These are phyloP conservation scores for Cercospora brassicicola DNA, from an alignment of 2,329 filamentous ascomycete genomes.

Conservation along the genomic window DNA sequence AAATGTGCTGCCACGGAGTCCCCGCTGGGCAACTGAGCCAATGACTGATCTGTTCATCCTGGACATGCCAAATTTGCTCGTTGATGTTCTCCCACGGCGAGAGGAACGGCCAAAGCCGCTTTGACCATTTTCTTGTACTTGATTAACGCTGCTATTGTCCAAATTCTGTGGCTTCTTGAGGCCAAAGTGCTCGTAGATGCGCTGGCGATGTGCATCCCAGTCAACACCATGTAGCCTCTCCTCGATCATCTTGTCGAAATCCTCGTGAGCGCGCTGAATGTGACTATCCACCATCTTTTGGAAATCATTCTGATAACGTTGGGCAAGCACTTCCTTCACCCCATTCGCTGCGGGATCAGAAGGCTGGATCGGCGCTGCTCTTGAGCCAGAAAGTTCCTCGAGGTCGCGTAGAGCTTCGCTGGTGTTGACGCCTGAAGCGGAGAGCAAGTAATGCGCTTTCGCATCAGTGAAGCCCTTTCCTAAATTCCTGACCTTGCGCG, in stretches of 20 bases:
- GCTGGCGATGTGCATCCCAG: slow-evolving; percentile 89
- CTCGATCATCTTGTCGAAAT: slow-evolving; percentile 92
- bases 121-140: slow-evolving; percentile 25
- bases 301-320: slow-evolving; percentile 60
- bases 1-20: slow-evolving; percentile 37
- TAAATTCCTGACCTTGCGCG: slow-evolving; percentile 71
- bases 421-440: slow-evolving; percentile 89
- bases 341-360: slow-evolving; percentile 19
- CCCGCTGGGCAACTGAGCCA: slow-evolving; percentile 67
- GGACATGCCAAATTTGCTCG: slow-evolving; percentile 65
- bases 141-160: slow-evolving; percentile 38
- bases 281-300: slow-evolving; percentile 47
- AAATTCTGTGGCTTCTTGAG: slow-evolving; percentile 55
- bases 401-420: slow-evolving; percentile 83
- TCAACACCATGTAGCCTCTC: slow-evolving; percentile 86
- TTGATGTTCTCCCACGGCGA: slow-evolving; percentile 44
- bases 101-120: slow-evolving; percentile 56
- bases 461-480: slow-evolving; percentile 60
- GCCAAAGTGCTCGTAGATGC: slow-evolving; percentile 95
- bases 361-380: slow-evolving; percentile 18
- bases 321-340: slow-evolving; percentile 37
- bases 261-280: slow-evolving; percentile 78
- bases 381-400: slow-evolving; percentile 33
- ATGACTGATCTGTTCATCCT: slow-evolving; percentile 81
- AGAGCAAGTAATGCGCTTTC: slow-evolving; percentile 81